Percentiles rank a stretch among this genome's conserved stretches.
Evolutionary conservation across 2,329 filamentous ascomycete genomes (phyloP).

Genomic region (Sporothrix variecibatus): DNA sequence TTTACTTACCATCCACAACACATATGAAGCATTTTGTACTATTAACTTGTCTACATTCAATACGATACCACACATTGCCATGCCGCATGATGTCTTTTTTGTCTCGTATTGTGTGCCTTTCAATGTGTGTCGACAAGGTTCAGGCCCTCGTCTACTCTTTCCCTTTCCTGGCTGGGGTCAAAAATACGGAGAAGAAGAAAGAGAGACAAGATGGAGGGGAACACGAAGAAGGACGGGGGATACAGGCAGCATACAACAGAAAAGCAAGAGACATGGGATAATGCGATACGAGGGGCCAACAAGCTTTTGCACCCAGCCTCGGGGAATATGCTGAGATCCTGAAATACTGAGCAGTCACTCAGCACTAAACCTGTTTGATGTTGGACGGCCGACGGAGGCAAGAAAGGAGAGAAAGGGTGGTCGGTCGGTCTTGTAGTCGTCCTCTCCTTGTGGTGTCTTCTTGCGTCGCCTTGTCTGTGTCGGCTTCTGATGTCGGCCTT

Average conservation of each 20-base stretch:
- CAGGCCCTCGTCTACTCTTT: conserved; percentile 10
- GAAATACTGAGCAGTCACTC: not conserved
- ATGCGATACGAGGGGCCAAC: not conserved
- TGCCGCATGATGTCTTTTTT: not conserved
- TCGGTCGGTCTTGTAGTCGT: not conserved
- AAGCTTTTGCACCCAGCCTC: not conserved
- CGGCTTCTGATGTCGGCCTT: conserved; percentile 1
- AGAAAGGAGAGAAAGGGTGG: not conserved
- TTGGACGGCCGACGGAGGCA: not conserved
- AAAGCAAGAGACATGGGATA: not conserved
- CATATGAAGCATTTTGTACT: not conserved
- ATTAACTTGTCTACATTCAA: not conserved
- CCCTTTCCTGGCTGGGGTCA: not conserved
- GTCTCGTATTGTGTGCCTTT: not conserved
- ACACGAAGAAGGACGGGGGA: not conserved
- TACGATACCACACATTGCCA: conserved; percentile 10
- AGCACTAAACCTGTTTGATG: not conserved
- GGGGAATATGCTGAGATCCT: not conserved
- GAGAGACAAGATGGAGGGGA: not conserved
- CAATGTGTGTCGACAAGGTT: not conserved
- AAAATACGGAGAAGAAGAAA: not conserved
- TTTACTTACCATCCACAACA: not conserved
- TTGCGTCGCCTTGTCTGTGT: not conserved
- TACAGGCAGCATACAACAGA: not conserved
- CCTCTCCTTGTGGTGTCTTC: not conserved